Evolutionary conservation across 331 rosid genomes (phyloP).

Genomic region (Malus hybrid): DNA sequence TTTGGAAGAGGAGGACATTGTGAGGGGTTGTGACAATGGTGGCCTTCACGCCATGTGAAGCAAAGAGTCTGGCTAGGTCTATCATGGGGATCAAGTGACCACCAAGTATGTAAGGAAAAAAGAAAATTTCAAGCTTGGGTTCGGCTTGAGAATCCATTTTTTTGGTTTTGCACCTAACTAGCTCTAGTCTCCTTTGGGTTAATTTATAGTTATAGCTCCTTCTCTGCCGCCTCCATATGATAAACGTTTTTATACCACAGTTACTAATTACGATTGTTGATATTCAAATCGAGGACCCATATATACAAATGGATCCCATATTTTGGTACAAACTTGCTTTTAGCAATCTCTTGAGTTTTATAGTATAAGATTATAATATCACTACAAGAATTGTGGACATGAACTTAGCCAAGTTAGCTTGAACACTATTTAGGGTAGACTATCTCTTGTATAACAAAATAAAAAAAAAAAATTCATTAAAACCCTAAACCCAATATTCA

Average conservation of each 20-base stretch:
- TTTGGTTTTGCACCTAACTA: background rate
- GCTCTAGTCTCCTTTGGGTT: background rate
- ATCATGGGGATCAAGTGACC: conserved; percentile 65
- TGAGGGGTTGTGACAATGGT: conserved; percentile 41
- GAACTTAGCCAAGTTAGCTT: no score
- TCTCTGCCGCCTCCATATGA: background rate
- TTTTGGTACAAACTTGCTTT: background rate
- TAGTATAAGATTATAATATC: background rate
- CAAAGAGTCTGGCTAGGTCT: conserved; percentile 56
- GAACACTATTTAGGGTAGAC: no score
- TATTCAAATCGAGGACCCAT: background rate
- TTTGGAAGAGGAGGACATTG: conserved; percentile 22
- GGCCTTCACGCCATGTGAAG: conserved; percentile 45
- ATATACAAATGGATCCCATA: background rate
- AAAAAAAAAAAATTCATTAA: no score
- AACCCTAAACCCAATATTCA: no score
- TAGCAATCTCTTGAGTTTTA: background rate
- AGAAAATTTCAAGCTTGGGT: conserved; percentile 24
- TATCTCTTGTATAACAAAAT: no score
- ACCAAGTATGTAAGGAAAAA: conserved; percentile 49
- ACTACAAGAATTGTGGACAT: no score
- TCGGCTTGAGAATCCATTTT: conserved; percentile 6
- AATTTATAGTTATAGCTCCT: background rate
- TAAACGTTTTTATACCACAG: background rate
- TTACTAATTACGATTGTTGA: background rate